A percentile compares a stretch with the other conserved stretches of the same genome.
Evolutionary conservation across 345 rosid genomes (phyloP).

Genomic region (Alliaria petiolata): DNA sequence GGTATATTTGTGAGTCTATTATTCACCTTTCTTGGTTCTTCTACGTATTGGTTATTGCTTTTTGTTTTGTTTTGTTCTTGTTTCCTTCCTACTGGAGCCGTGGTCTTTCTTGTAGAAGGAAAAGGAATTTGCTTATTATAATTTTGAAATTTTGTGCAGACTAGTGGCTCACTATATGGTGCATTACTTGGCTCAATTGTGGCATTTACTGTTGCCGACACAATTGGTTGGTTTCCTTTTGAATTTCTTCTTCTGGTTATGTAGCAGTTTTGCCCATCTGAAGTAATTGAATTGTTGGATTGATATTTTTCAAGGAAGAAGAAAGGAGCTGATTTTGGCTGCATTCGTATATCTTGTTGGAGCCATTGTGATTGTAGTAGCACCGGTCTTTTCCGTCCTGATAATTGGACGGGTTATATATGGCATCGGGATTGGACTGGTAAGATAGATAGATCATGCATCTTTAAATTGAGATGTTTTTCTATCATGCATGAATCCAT

Average conservation of each 20-base stretch:
- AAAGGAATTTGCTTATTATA: not conserved
- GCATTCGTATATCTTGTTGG: slow-evolving; percentile 72
- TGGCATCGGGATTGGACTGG: slow-evolving; percentile 97
- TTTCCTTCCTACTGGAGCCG: not conserved
- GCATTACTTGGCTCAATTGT: slow-evolving; percentile 87
- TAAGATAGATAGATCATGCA: slow-evolving; percentile 38
- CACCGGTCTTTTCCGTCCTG: slow-evolving; percentile 71
- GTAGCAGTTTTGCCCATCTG: slow-evolving; percentile 1
- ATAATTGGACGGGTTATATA: slow-evolving; percentile 76
- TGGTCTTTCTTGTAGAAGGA: not conserved
- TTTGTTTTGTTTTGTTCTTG: not conserved
- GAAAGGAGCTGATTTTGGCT: slow-evolving; percentile 82
- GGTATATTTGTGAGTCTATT: slow-evolving; percentile 88
- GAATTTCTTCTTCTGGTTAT: not conserved
- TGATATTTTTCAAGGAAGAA: slow-evolving; percentile 59
- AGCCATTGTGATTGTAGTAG: slow-evolving; percentile 71
- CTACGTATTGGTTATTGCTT: not conserved
- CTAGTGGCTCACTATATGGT: slow-evolving; percentile 97
- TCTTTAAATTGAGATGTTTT: slow-evolving; percentile 8
- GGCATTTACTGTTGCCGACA: slow-evolving; percentile 87
- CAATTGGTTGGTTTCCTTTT: slow-evolving; percentile 53
- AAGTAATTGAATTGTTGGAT: slow-evolving; percentile 24
- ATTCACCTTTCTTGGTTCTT: slow-evolving; percentile 7
- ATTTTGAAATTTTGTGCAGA: slow-evolving; percentile 50
- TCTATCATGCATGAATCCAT: not conserved